Evolutionary conservation across 1,139 yeast genomes (phyloP).

Genomic region (Trichomonascaceae sp.): DNA sequence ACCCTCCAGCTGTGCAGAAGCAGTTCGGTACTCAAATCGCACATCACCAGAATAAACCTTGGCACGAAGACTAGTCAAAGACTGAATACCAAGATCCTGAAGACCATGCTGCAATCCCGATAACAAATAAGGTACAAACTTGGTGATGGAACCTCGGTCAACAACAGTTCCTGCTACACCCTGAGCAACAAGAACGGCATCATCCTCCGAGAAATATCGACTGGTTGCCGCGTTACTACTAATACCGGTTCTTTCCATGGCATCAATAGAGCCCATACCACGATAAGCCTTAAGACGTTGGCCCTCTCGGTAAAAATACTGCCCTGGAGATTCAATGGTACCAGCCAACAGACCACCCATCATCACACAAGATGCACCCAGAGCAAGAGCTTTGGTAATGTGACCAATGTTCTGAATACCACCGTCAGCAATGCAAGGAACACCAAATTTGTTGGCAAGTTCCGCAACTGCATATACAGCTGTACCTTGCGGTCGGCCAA

Average conservation of each 20-base stretch:
- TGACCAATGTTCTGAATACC: constrained; percentile 99
- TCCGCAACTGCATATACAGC: constrained; percentile 86
- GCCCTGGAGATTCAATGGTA: constrained; percentile 98
- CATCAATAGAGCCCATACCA: constrained; percentile 99
- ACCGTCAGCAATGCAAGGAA: constrained; percentile 98
- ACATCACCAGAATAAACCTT: constrained; percentile 62
- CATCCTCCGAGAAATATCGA: constrained; percentile 94
- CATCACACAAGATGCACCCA: constrained; percentile 98
- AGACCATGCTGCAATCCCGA: constrained; percentile 97
- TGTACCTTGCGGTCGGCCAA: constrained; percentile 99
- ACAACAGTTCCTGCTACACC: constrained; percentile 98
- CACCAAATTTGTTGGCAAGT: constrained; percentile 84
- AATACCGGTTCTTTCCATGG: constrained; percentile 87
- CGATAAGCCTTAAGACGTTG: constrained; percentile 95
- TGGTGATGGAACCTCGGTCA: constrained; percentile 92
- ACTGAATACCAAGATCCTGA: constrained; percentile 90
- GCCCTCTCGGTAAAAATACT: constrained; percentile 95
- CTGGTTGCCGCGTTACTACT: constrained; percentile 97
- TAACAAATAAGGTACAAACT: constrained; percentile 88
- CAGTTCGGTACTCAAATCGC: constrained; percentile 96
- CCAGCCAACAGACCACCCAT: constrained; percentile 99
- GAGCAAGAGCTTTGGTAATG: constrained; percentile 90
- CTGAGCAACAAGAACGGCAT: constrained; percentile 94
- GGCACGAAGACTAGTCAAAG: constrained; percentile 58
- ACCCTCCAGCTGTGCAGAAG: constrained; percentile 98